Conservation (phyloP, 306 rosid genomes). For the Hippophae tibetana region DNA sequence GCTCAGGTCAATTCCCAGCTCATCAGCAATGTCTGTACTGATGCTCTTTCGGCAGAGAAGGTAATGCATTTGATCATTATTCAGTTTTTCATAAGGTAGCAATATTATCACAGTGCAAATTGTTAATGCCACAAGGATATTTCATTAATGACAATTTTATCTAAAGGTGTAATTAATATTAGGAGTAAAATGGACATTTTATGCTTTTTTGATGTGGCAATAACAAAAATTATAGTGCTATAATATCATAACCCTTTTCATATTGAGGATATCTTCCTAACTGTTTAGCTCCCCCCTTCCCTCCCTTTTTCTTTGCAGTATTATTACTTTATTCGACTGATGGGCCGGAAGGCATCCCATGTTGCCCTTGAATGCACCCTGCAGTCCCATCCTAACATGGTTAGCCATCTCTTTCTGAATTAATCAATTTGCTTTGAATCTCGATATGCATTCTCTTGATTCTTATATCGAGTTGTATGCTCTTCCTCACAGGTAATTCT, state of each 20-base stretch:
- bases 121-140: too few species aligned
- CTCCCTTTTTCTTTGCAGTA: conserved; percentile 35
- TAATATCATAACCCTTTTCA: neutral
- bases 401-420: conserved; percentile 19
- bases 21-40: conserved; percentile 92
- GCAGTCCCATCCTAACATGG: conserved; percentile 98
- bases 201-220: too few species aligned
- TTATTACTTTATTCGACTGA: conserved; percentile 89
- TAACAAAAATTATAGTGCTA: neutral
- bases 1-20: conserved; percentile 94
- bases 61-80: conserved; percentile 23
- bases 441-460: neutral
- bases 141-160: too few species aligned
- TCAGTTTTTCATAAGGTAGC: neutral
- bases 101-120: too few species aligned
- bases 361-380: conserved; percentile 98
- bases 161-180: too few species aligned
- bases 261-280: neutral
- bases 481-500: conserved; percentile 64
- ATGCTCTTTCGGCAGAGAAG: conserved; percentile 99
- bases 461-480: conserved; percentile 4
- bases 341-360: conserved; percentile 97
- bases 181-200: too few species aligned
- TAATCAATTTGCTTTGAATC: conserved; percentile 2
- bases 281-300: neutral